phyloP scores from a whole-genome alignment of 2,329 filamentous ascomycete genomes.

The Coleophoma cylindrospora region DNA sequence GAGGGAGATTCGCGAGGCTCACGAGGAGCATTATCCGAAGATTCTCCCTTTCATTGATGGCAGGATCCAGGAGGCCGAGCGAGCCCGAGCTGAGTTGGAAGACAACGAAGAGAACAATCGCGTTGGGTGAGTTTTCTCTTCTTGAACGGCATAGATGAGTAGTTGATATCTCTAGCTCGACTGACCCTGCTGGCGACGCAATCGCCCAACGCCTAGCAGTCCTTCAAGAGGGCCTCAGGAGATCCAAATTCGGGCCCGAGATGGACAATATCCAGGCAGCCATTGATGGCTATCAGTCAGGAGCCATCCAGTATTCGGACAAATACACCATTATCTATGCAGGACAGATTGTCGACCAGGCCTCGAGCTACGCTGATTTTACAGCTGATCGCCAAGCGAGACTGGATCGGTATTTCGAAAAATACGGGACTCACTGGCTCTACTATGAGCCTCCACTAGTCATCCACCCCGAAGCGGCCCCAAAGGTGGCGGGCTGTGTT shows the following conservation, averaged over 20 bases:
- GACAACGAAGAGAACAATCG: conserved; percentile 28
- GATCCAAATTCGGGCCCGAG: conserved; percentile 30
- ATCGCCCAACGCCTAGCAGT: conserved; percentile 28
- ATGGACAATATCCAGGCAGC: conserved; percentile 35
- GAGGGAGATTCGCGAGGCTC: conserved; percentile 8
- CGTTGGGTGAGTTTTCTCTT: conserved; percentile 14
- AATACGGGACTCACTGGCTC: conserved; percentile 36
- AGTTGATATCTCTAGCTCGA: no score
- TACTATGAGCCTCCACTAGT: conserved; percentile 40
- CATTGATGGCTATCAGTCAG: conserved; percentile 34
- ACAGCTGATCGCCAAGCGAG: conserved; percentile 30
- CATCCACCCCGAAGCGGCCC: conserved; percentile 9
- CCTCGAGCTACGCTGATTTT: conserved; percentile 32
- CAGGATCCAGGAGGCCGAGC: conserved; percentile 5
- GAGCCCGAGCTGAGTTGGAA: conserved; percentile 17
- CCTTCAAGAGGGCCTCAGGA: conserved; percentile 26
- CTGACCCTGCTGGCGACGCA: conserved; percentile 10
- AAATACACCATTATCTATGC: conserved; percentile 38
- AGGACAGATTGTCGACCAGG: conserved; percentile 36
- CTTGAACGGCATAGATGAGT: background rate
- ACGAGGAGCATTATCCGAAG: conserved; percentile 6
- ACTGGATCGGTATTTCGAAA: conserved; percentile 31
- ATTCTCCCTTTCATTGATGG: conserved; percentile 7
- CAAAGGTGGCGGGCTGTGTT: background rate
- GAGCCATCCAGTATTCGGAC: conserved; percentile 32